Evolutionary conservation across 1,284 basidiomycete species (phyloP).

Genomic region (Apiotrichum mycotoxinovorans): DNA sequence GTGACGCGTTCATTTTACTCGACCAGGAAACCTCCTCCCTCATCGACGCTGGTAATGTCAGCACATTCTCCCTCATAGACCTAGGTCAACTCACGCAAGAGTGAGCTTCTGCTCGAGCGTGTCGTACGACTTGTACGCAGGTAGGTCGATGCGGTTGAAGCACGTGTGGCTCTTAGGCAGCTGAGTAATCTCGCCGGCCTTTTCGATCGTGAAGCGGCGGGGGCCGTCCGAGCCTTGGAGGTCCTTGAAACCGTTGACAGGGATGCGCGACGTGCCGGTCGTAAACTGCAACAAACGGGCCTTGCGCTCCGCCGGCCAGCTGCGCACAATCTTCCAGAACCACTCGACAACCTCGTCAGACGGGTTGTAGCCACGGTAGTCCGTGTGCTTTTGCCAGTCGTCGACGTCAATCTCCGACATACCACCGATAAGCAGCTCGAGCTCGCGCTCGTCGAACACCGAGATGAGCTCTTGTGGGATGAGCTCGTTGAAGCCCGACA

Average conservation of each 20-base stretch:
- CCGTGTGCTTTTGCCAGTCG: conserved; percentile 62
- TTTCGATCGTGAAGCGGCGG: conserved; percentile 90
- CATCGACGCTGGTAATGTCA: conserved; percentile 57
- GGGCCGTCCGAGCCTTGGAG: conserved; percentile 96
- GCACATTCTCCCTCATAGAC: neutral
- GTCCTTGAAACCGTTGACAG: conserved; percentile 99
- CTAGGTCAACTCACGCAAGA: conserved; percentile 58
- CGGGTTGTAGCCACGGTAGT: conserved; percentile 57
- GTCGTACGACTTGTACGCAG: conserved; percentile 85
- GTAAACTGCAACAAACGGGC: conserved; percentile 92
- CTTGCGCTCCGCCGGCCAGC: conserved; percentile 95
- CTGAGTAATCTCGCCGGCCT: conserved; percentile 86
- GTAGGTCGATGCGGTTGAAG: conserved; percentile 83
- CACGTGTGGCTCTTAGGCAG: conserved; percentile 83
- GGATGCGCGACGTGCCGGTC: conserved; percentile 93
- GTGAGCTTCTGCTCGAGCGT: conserved; percentile 84
- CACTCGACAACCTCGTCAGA: conserved; percentile 92
- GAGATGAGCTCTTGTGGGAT: conserved; percentile 92
- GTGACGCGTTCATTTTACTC: conserved; percentile 37
- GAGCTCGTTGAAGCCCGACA: conserved; percentile 91
- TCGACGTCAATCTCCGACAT: conserved; percentile 94
- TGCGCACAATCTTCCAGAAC: conserved; percentile 99
- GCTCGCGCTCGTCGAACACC: conserved; percentile 96
- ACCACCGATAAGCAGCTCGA: conserved; percentile 94
- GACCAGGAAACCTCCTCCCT: conserved; percentile 55